Evolutionary conservation across 2,329 filamentous ascomycete genomes (phyloP).

Genomic region (Ophiocordyceps camponoti-leonardi): DNA sequence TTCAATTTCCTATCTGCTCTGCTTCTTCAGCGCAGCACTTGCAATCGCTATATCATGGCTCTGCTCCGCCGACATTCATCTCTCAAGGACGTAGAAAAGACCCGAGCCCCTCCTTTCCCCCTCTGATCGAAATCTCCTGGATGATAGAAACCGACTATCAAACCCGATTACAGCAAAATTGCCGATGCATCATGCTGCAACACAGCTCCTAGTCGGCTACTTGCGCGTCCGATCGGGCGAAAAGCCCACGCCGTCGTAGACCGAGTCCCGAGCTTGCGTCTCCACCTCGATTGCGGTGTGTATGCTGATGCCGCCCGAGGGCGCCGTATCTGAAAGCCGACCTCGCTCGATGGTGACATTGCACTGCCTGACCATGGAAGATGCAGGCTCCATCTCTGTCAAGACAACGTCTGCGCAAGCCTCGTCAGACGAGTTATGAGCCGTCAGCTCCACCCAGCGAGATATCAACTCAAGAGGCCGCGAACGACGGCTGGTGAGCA

Average conservation of each 20-base stretch:
- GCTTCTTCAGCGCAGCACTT: too few relatives aligned
- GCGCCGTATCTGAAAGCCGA: background rate
- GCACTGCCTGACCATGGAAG: background rate
- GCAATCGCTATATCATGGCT: too few relatives aligned
- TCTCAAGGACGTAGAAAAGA: too few relatives aligned
- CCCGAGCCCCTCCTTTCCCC: too few relatives aligned
- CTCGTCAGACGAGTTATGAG: background rate
- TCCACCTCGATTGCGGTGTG: conserved; percentile 2
- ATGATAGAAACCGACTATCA: too few relatives aligned
- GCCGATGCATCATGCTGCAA: too few relatives aligned
- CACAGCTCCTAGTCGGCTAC: background rate
- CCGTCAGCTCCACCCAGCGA: conserved; percentile 1
- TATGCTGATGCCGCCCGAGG: background rate
- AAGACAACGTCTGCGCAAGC: background rate
- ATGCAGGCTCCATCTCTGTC: background rate
- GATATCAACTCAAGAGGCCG: background rate
- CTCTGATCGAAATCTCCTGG: too few relatives aligned
- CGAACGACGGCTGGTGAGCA: background rate
- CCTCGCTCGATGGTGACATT: background rate
- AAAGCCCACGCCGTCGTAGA: background rate
- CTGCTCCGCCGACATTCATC: too few relatives aligned
- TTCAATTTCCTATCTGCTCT: background rate
- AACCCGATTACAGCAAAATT: too few relatives aligned
- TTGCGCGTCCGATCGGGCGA: background rate
- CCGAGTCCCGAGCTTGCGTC: background rate